Evolutionary conservation across 1,284 basidiomycete genomes (phyloP).

Genomic region (Earliella scabrosa): DNA sequence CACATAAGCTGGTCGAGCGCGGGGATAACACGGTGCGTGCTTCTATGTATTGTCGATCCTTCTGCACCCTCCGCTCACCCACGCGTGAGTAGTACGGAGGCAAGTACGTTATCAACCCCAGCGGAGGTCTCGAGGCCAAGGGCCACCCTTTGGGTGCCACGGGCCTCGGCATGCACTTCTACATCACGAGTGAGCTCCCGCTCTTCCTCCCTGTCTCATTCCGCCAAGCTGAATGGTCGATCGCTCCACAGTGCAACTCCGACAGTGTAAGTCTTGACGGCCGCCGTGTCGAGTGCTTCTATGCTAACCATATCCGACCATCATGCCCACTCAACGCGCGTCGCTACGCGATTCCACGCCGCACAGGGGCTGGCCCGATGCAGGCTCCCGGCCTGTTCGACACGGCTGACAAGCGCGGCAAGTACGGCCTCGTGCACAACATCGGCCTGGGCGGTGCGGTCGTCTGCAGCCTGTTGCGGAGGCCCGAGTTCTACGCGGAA

Average conservation of each 20-base stretch:
- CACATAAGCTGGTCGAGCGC: conserved; percentile 76
- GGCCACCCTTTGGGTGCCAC: conserved; percentile 87
- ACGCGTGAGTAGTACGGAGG: conserved; percentile 76
- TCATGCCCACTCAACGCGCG: not conserved
- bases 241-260: conserved; percentile 65
- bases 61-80: conserved; percentile 7
- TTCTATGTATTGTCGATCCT: not conserved
- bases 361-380: conserved; percentile 80
- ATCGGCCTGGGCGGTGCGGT: conserved; percentile 82
- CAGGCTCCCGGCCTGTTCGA: conserved; percentile 76
- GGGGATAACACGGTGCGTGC: conserved; percentile 77
- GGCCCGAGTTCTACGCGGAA: conserved; percentile 73
- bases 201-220: conserved; percentile 1
- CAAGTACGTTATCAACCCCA: conserved; percentile 88
- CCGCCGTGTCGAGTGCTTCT: not conserved
- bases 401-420: conserved; percentile 64
- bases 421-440: conserved; percentile 85
- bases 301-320: conserved; percentile 1
- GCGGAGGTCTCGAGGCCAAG: conserved; percentile 86
- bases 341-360: too few species aligned
- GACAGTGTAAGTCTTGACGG: conserved; percentile 54
- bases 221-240: not conserved
- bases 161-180: conserved; percentile 88
- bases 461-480: conserved; percentile 73
- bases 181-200: conserved; percentile 69